Evolutionary conservation across 176 grass and related monocot species (phyloP), one percentile per base, ranked within the genome.

Genomic region (Elymus sibiricus): DNA sequence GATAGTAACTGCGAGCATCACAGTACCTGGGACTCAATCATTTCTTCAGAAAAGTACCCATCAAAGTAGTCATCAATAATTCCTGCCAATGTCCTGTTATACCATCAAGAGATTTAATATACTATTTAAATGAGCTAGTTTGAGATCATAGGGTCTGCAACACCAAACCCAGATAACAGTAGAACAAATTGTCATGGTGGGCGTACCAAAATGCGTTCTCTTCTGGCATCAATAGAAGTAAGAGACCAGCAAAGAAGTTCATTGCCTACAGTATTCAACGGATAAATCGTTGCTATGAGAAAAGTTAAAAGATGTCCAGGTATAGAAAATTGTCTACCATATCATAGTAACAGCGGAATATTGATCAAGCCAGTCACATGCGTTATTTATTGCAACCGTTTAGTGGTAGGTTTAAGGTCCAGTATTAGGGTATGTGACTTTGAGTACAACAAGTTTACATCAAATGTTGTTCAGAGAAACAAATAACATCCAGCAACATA

Each of bases 171-270:
- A 79, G 87, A 44, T 44, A 81, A 90, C 19, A 32, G 22, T 81
- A 60, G 70, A 90, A 64, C 17, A 80, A 56, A 24, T 73, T 78
- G 21, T 78, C 25, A 64, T 70, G 15, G 28, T 53, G 42, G 58
- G 47, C 62, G 8, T 94, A 99, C 97, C 97, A 99, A 93, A 99
- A 99, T 89, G 97, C 97, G 77, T 99, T 99, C 87, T 99, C 97
- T 84, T 99, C 97, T 31, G 97, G 90, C 97, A 99, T 99, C 88
- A 99, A 86, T 77, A 99, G 73, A 71, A 99, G 89, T 61, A 99
- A 91, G 49, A 99, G 93, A 78, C 92, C 97, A 77, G 94, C 94
- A 93, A 99, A 97, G 64, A 99, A 99, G 81, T 99, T 99, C 97
- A 99, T 97, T 29, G 92, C 97, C 97, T 99, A 72, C 88, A 91